These are phyloP conservation scores for Microsporum canis DNA, from an alignment of 2,329 filamentous ascomycete genomes.

Conservation along the genomic window DNA sequence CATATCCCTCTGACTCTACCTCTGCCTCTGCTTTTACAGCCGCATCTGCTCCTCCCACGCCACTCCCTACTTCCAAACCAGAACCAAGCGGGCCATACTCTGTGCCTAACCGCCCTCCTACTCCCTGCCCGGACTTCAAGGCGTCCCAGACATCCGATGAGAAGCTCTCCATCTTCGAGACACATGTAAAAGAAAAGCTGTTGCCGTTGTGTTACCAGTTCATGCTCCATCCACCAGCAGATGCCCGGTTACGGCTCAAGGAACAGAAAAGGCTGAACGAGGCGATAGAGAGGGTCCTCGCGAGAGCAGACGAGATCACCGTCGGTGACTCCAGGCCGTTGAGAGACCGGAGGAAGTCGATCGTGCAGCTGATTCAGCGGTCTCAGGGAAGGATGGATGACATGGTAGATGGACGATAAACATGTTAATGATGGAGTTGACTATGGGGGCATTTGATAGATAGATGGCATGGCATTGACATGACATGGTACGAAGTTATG, in stretches of 20 bases:
- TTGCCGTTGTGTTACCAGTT: neutral
- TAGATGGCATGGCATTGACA: neutral
- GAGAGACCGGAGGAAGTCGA: neutral
- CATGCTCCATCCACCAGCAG: neutral
- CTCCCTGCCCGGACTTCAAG: neutral
- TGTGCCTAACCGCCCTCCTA: neutral
- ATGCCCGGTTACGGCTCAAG: neutral
- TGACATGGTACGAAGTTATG: constrained; percentile 1
- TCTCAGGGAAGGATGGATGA: neutral
- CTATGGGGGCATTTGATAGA: neutral
- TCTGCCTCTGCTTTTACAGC: neutral
- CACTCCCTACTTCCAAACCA: neutral
- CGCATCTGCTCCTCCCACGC: neutral
- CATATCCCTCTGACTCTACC: neutral
- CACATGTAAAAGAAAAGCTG: neutral
- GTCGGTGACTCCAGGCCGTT: neutral
- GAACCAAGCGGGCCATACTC: neutral
- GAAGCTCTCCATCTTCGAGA: neutral
- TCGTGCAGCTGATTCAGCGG: neutral
- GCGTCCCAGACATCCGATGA: neutral
- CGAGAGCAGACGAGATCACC: neutral
- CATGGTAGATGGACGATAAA: neutral
- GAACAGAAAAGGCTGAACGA: neutral
- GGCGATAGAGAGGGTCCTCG: neutral
- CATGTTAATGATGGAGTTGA: too few relatives aligned